Base-by-base conservation (phyloP, 768 basidiomycete genomes). In the Ramaria sp. region DNA sequence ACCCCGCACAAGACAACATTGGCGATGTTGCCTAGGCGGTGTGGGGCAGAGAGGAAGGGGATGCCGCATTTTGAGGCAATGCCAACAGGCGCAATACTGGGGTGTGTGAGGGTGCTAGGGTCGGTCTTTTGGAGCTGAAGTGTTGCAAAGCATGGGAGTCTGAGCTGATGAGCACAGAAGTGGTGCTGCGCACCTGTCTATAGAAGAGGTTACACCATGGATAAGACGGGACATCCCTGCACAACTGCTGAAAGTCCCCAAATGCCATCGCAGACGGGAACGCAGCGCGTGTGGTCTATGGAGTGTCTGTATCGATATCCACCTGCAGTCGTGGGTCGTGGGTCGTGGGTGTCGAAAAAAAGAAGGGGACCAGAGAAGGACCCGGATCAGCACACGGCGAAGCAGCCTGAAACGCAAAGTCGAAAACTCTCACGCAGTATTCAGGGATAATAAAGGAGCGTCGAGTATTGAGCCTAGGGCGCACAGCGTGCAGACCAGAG, bases 201-300 rank as follows among this genome's bases (percentile, higher is more conserved):
- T 92, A 92, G 73, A 95, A 94, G 63, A 96, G 83, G 67, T 96
- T 96, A 72, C 94, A 97, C 82, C 90, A 88, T 0, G 93, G 81
- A 66, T 95, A 87, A 47, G 86, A 88, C 1, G 90, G 89, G 9
- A 79, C 78, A 43, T 79, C 70, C 42, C 74, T 71, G 68, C 91
- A 91, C 52, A 88, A 72, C 19, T 79, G 71, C 65, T 74, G 67
- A 68, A 88, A 91, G 65, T 88, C 84, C 59, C 88, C 88, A 67
- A 91, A 89, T 45, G 42, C 19, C 22, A 53, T 42, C 52, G 41
- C 41, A 17, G 52, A n/a, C 12, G 41, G 13, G 34, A 10, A 7
- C 34, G 34, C 4, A 10, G 34, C 34, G 34, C 9, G 34, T 10
- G 34, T 37, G 34, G 34, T 10, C 34, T 1, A 1, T 37, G 34